Conservation (phyloP, 805 yeast genomes). For the Jamesozyma rosinii region DNA sequence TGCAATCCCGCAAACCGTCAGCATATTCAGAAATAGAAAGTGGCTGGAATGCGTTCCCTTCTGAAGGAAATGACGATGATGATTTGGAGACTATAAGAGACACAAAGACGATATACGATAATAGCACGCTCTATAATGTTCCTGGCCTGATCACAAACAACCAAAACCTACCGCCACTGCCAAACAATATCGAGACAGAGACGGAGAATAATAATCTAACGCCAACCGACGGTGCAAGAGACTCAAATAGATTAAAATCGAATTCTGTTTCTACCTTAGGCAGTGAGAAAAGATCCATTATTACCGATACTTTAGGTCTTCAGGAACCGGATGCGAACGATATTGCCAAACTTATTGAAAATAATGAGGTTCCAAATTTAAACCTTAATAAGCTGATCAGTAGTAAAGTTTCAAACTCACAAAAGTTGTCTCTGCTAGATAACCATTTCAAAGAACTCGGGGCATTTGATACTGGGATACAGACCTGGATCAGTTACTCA, state of each 20-base stretch:
- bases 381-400: conserved; percentile 35
- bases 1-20: conserved; percentile 23
- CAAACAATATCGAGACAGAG: conserved; percentile 10
- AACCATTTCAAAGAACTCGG: conserved; percentile 32
- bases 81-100: conserved; percentile 29
- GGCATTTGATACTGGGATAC: conserved; percentile 48
- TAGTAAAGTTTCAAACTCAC: conserved; percentile 14
- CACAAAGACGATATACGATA: conserved; percentile 30
- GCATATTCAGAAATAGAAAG: conserved; percentile 29
- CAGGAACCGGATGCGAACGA: conserved; percentile 15
- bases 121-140: conserved; percentile 30
- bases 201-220: background rate
- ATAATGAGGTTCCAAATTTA: conserved; percentile 33
- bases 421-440: conserved; percentile 22
- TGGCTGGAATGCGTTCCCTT: conserved; percentile 31
- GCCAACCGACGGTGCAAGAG: background rate
- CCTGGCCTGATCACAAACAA: conserved; percentile 27
- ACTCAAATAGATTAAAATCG: background rate
- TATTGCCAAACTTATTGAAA: conserved; percentile 30
- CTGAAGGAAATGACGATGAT: conserved; percentile 15
- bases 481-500: conserved; percentile 41
- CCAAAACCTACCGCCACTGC: conserved; percentile 28
- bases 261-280: background rate
- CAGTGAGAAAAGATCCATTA: background rate
- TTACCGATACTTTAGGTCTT: conserved; percentile 5